Evolutionary conservation across 2,329 filamentous ascomycete species (phyloP), one percentile per base, ranked within the genome.

Genomic region (Aspergillus ruber): DNA sequence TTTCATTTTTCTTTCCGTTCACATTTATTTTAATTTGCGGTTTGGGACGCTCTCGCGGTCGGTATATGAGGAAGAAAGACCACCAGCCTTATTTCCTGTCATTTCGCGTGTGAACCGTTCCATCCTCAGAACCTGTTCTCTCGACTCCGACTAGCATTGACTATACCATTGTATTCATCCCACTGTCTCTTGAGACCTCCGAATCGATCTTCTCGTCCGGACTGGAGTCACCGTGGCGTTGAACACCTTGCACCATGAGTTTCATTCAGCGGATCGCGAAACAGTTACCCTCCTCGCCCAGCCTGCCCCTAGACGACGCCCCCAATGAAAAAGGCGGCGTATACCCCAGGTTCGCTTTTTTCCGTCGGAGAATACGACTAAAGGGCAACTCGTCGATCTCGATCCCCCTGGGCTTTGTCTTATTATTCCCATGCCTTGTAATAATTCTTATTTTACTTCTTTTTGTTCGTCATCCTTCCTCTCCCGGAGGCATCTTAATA

Each of bases 381-480:
- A 86, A 84, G 72, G 88, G 89, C 61, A 95, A 95, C 71, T 96
- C 90, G 47, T 87, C 85, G 63, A 83, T 96, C 68, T 95, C 91
- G 44, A 85, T 97, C 65, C 93, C 93, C 21, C 76, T 98, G 45
- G 91, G 91, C 57, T 83, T 96, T 64, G 89, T 97, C 59, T 79
- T 98, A 56, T 75, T 97, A 58, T 97, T 97, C 67, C 93, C 93
- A 56, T 82, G 86, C 66, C 85, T 96, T 66, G 88, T 96, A 62
- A 81, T 97, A 72, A 80, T 95, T 61, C 79, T 96, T 68, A 94
- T 97, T 68, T 74, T 97, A 55, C 76, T 95, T 61, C 80, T 98
- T 51, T 90, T 97, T 67, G 81, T 95, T 63, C 83, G 86, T 64
- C 90, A 96, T 73, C 89, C 91, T 50, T 85, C 84, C 65, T 88